Evolutionary conservation across 2,329 filamentous ascomycete species (phyloP).

Genomic region (Hypoxylon sp.): DNA sequence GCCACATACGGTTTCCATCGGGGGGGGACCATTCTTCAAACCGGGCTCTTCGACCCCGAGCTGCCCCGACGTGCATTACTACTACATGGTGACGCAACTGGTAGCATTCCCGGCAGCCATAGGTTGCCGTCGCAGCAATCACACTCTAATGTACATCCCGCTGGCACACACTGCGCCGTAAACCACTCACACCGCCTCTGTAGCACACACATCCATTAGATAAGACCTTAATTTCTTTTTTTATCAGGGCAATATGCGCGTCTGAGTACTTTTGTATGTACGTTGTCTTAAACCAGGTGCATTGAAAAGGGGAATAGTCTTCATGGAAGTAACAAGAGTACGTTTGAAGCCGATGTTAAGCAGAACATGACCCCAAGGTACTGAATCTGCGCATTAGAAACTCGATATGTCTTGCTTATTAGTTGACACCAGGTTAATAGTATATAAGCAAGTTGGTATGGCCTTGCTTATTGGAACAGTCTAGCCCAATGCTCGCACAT

Average conservation of each 20-base stretch:
- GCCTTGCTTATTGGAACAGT: background rate
- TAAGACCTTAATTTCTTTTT: slow-evolving; percentile 14
- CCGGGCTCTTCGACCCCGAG: slow-evolving; percentile 27
- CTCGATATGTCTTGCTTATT: background rate
- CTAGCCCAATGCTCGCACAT: background rate
- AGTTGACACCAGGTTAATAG: background rate
- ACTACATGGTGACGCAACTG: slow-evolving; percentile 31
- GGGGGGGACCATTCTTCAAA: slow-evolving; percentile 1
- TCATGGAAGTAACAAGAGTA: background rate
- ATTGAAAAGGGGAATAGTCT: background rate
- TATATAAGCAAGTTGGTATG: background rate
- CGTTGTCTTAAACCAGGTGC: background rate
- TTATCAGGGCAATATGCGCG: slow-evolving; percentile 1
- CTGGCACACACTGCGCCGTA: slow-evolving; percentile 10
- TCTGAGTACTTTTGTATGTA: slow-evolving; percentile 14
- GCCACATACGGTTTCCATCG: slow-evolving; percentile 20
- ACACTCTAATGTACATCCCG: slow-evolving; percentile 22
- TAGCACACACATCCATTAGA: slow-evolving; percentile 17
- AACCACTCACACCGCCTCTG: slow-evolving; percentile 11
- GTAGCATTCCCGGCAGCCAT: slow-evolving; percentile 25
- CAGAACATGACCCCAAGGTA: background rate
- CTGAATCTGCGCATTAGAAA: background rate
- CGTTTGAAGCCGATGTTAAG: background rate
- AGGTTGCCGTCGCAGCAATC: slow-evolving; percentile 30
- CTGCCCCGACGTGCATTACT: slow-evolving; percentile 24